Conservation (phyloP, 108 stramenopile genomes). For the Cyclotella kingstonii region DNA sequence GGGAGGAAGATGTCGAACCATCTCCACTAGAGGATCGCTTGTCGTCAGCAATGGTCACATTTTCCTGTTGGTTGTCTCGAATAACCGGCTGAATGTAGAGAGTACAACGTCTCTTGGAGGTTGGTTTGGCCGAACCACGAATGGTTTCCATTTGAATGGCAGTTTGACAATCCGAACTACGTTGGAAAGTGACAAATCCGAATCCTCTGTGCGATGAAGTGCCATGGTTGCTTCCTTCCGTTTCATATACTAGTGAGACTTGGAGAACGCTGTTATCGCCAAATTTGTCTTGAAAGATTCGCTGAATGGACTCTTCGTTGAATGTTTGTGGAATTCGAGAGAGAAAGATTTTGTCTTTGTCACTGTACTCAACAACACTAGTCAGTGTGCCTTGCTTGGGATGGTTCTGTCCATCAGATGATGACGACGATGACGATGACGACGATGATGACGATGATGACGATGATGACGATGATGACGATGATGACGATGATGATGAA, state of each 20-base stretch:
- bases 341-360: slow-evolving; percentile 60
- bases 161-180: slow-evolving; percentile 13
- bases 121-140: slow-evolving; percentile 52
- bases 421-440: background rate
- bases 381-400: background rate
- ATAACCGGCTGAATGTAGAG: slow-evolving; percentile 59
- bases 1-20: background rate
- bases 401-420: background rate
- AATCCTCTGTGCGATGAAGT: slow-evolving; percentile 66
- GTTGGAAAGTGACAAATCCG: slow-evolving; percentile 65
- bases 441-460: background rate
- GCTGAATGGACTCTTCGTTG: slow-evolving; percentile 49
- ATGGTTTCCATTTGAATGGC: slow-evolving; percentile 53
- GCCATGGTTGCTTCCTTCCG: slow-evolving; percentile 4
- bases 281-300: slow-evolving; percentile 49
- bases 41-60: no score
- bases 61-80: slow-evolving; percentile 26
- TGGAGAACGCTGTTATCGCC: slow-evolving; percentile 39
- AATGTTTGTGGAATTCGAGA: slow-evolving; percentile 73
- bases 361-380: slow-evolving; percentile 4
- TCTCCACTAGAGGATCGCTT: background rate
- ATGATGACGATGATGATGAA: slow-evolving; percentile 16
- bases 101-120: slow-evolving; percentile 55
- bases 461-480: background rate
- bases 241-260: slow-evolving; percentile 49